Percentiles rank a stretch among this genome's conserved stretches.
Evolutionary conservation across 1,284 basidiomycete genomes (phyloP).

Genomic region (Phlebopus sp.): DNA sequence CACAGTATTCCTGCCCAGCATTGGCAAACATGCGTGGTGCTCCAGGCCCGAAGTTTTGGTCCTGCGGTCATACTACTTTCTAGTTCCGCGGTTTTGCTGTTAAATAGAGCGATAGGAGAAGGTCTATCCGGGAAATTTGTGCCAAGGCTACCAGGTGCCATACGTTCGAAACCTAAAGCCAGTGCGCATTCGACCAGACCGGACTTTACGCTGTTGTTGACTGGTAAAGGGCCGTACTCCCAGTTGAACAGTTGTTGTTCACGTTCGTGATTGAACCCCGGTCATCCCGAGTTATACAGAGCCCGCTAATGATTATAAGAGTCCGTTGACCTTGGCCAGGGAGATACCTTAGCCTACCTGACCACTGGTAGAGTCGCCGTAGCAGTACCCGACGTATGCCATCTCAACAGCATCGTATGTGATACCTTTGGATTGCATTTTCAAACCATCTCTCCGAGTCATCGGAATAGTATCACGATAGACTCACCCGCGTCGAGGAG

Average conservation of each 20-base stretch:
- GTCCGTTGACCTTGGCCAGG: too few species aligned
- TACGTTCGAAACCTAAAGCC: constrained; percentile 86
- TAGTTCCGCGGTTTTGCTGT: constrained; percentile 45
- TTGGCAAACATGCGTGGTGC: constrained; percentile 78
- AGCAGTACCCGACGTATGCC: constrained; percentile 79
- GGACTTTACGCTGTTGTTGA: constrained; percentile 64
- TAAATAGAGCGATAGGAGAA: constrained; percentile 53
- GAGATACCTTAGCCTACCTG: constrained; percentile 54
- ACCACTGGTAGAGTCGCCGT: constrained; percentile 78
- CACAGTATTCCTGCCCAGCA: constrained; percentile 76
- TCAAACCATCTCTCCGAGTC: neutral
- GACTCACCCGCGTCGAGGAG: constrained; percentile 74
- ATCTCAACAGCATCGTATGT: constrained; percentile 78
- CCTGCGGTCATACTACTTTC: constrained; percentile 53
- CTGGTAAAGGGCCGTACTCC: constrained; percentile 73
- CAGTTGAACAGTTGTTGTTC: constrained; percentile 83
- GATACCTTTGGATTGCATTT: constrained; percentile 48
- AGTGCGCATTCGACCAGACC: constrained; percentile 75
- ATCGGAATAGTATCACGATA: neutral
- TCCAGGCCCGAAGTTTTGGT: constrained; percentile 63
- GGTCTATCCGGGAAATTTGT: constrained; percentile 71
- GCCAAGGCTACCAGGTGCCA: constrained; percentile 76
- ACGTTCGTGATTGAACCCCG: constrained; percentile 82
- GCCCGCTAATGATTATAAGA: constrained; percentile 47
- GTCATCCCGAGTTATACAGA: constrained; percentile 87